Base-by-base conservation (phyloP, 2,329 filamentous ascomycete genomes). In the Verticillium nonalfalfae region DNA sequence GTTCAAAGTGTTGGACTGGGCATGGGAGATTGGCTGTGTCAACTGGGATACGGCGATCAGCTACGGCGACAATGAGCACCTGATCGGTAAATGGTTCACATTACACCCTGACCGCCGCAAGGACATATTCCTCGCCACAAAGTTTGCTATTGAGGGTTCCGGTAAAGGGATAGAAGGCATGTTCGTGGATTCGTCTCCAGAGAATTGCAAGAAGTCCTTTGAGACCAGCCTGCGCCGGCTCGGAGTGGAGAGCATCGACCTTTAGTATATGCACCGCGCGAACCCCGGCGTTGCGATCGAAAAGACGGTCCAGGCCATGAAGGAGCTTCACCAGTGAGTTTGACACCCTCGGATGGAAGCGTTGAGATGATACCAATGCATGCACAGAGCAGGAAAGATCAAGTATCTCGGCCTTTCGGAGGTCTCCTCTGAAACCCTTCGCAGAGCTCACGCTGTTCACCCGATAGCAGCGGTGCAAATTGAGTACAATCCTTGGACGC, bases 31-130 rank as follows among this genome's bases (percentile, higher is more conserved):
- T 1, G 79, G 79, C 3, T 68, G 71, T 35, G 73, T 71, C 1
- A 77, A 78, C 62, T 80, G 78, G 77, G 78, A 81, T 61, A 56
- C 76, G 9, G 74, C 75, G 34, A 73, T 81, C 57, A 71, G 71
- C 26, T 83, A 84, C 63, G 77, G 71, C 38, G 78, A 80, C 62
- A 77, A 67, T 60, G 81, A 84, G 67, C 75, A 76, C 9, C 66
- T 81, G 3, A 64, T 84, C 21, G 79, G 81, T 3, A 75, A 77
- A 64, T 84, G 81, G 79, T 78, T 84, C 67, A 71, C 73, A 59
- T 72, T 74, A n/a, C 78, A 81, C 65, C 79, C 81, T 0, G 76
- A 76, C 45, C 76, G 78, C 7, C 74, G 79, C 3, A 59, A 73
- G 3, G 73, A 83, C 59, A 79, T 85, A 59, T 82, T 84, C 65